These are phyloP conservation scores for Theobroma cacao DNA, from an alignment of 345 rosid genomes.

Conservation along the genomic window DNA sequence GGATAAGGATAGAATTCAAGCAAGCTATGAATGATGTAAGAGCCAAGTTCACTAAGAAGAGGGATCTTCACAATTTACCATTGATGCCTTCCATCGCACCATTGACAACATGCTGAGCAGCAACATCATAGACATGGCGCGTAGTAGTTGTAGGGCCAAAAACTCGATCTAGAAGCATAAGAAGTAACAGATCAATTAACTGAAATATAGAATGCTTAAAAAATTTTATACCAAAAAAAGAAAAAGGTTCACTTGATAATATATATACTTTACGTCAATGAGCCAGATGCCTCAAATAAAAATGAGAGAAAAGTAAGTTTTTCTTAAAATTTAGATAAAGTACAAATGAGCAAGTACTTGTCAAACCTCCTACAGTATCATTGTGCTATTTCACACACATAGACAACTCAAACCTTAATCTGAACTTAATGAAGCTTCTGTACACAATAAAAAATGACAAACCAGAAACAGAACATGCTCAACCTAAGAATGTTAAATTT, in stretches of 20 bases:
- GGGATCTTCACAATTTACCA: constrained; percentile 43
- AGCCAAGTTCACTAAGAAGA: constrained; percentile 15
- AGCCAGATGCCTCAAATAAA: background rate
- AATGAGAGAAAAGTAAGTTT: background rate
- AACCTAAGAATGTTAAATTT: background rate
- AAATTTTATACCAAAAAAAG: background rate
- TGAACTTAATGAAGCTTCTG: background rate
- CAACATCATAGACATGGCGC: constrained; percentile 97
- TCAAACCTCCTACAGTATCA: background rate
- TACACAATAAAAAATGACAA: background rate
- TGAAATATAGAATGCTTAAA: background rate
- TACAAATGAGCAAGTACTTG: background rate
- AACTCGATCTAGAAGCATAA: constrained; percentile 64
- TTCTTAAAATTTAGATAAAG: background rate
- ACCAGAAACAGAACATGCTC: background rate
- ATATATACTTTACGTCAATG: background rate
- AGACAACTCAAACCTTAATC: background rate
- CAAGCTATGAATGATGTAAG: background rate
- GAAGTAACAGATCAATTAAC: constrained; percentile 14
- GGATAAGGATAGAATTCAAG: constrained; percentile 2
- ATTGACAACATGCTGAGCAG: constrained; percentile 91
- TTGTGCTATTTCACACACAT: background rate
- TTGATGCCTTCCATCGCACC: constrained; percentile 98
- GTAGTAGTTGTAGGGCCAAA: constrained; percentile 99
- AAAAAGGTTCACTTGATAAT: constrained; percentile 6